Evolutionary conservation across 768 basidiomycete genomes (phyloP).

Genomic region (Tulasnella sp.): DNA sequence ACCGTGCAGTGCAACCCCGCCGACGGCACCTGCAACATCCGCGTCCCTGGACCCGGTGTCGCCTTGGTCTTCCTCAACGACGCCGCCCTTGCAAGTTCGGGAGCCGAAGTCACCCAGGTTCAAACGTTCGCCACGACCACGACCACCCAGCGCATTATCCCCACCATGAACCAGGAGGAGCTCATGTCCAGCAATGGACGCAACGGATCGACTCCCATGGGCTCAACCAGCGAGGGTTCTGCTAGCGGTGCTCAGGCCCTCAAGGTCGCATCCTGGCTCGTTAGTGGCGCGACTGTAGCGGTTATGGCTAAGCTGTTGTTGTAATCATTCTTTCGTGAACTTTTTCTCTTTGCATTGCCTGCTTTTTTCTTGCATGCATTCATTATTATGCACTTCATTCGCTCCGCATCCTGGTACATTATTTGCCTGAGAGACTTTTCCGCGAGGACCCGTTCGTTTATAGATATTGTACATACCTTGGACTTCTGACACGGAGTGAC

Average conservation of each 20-base stretch:
- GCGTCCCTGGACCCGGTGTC: conserved; percentile 22
- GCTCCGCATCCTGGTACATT: neutral
- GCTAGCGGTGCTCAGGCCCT: neutral
- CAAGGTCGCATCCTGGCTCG: neutral
- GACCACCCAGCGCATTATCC: neutral
- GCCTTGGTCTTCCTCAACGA: conserved; percentile 30
- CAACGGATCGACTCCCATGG: neutral
- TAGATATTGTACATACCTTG: neutral
- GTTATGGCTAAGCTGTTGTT: neutral
- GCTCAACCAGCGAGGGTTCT: conserved; percentile 4
- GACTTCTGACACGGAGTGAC: neutral
- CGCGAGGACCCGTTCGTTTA: neutral
- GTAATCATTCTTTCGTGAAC: neutral
- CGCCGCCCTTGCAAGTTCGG: neutral
- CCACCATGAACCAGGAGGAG: neutral
- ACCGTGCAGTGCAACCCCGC: conserved; percentile 25
- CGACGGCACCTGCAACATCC: neutral
- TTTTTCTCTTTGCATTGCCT: neutral
- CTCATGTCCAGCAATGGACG: conserved; percentile 10
- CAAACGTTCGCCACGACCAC: conserved; percentile 8
- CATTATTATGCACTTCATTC: neutral
- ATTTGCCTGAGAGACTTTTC: neutral
- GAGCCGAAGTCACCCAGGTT: neutral
- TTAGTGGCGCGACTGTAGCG: neutral
- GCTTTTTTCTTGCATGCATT: neutral